Evolutionary conservation across 345 rosid species (phyloP).

Genomic region (Laguncularia racemosa): DNA sequence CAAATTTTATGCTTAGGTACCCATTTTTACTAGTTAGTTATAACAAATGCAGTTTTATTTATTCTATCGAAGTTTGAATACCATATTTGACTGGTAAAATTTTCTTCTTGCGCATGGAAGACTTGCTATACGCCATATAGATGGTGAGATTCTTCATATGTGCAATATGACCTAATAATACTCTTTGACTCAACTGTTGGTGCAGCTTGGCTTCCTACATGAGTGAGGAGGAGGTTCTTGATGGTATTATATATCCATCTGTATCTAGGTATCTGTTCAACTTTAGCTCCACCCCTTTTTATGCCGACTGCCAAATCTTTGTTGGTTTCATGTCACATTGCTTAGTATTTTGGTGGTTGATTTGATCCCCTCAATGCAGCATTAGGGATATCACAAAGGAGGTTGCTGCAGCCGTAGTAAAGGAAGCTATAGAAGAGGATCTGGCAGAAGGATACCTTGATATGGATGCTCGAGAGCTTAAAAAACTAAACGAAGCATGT

Average conservation of each 20-base stretch:
- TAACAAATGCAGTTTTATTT: too few relatives aligned
- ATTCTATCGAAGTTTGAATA: too few relatives aligned
- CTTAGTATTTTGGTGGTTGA: background rate
- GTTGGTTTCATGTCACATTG: background rate
- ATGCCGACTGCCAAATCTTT: background rate
- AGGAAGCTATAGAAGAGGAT: conserved; percentile 80
- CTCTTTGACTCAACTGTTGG: background rate
- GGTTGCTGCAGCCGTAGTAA: conserved; percentile 82
- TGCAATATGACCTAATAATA: too few relatives aligned
- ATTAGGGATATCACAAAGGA: conserved; percentile 83
- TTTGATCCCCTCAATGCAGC: conserved; percentile 29
- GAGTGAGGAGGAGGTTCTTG: conserved; percentile 79
- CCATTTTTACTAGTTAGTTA: too few relatives aligned
- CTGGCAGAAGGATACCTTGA: conserved; percentile 79
- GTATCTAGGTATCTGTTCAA: conserved; percentile 55
- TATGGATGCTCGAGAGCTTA: conserved; percentile 72
- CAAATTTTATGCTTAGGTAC: too few relatives aligned
- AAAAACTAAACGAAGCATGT: conserved; percentile 43
- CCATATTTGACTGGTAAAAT: too few relatives aligned
- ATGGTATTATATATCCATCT: conserved; percentile 78
- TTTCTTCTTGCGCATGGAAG: too few relatives aligned
- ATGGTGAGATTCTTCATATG: too few relatives aligned
- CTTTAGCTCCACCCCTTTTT: background rate
- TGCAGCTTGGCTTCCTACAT: conserved; percentile 91
- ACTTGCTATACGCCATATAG: too few relatives aligned